These are phyloP conservation scores for Arachis stenosperma DNA, from an alignment of 306 rosid species.

Conservation along the genomic window DNA sequence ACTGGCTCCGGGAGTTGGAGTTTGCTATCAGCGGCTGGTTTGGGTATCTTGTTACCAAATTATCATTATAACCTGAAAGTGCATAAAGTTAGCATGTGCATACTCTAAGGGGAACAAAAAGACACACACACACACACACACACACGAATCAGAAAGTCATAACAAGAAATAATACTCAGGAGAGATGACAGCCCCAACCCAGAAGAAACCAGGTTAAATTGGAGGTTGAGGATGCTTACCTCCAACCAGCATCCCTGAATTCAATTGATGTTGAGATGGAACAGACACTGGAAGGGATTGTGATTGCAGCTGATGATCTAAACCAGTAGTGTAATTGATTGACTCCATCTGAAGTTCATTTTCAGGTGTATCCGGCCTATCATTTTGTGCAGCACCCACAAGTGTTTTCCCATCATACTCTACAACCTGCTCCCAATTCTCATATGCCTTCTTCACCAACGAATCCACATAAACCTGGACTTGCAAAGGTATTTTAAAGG, in stretches of 20 bases:
- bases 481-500: slow-evolving; percentile 41
- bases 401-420: slow-evolving; percentile 95
- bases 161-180: slow-evolving; percentile 24
- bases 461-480: slow-evolving; percentile 89
- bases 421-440: slow-evolving; percentile 86
- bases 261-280: slow-evolving; percentile 64
- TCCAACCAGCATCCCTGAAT: slow-evolving; percentile 58
- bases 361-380: slow-evolving; percentile 49
- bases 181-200: slow-evolving; percentile 11
- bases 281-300: slow-evolving; percentile 48
- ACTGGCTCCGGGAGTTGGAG: slow-evolving; percentile 65
- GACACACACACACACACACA: slow-evolving; percentile 13
- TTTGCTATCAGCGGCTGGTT: slow-evolving; percentile 56
- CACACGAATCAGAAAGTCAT: neutral
- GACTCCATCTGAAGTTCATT: slow-evolving; percentile 58
- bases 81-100: slow-evolving; percentile 5
- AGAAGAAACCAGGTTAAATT: slow-evolving; percentile 11
- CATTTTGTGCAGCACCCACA: slow-evolving; percentile 53
- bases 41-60: slow-evolving; percentile 56
- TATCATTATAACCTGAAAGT: slow-evolving; percentile 65
- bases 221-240: slow-evolving; percentile 53
- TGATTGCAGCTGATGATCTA: slow-evolving; percentile 62
- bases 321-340: slow-evolving; percentile 49
- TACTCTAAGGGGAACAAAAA: slow-evolving; percentile 7
- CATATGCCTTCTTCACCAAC: slow-evolving; percentile 93